These are phyloP conservation scores for Pestalotiopsis sp. DNA, from an alignment of 2,329 filamentous ascomycete species.

Conservation along the genomic window DNA sequence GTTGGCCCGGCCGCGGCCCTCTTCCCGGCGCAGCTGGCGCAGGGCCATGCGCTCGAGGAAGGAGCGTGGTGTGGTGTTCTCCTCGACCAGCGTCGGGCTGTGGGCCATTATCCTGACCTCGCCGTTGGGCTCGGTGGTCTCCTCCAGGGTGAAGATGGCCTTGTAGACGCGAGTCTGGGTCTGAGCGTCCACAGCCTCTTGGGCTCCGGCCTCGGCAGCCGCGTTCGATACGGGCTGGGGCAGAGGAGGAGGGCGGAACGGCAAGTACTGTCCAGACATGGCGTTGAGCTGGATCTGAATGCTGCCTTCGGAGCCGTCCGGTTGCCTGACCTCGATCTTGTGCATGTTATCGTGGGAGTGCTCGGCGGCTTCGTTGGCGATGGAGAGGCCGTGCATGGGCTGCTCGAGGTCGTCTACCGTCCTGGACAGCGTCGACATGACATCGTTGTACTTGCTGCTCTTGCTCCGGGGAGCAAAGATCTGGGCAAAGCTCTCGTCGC, in stretches of 20 bases:
- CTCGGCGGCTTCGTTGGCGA: conserved; percentile 36
- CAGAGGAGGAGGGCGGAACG: conserved; percentile 83
- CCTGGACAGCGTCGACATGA: conserved; percentile 67
- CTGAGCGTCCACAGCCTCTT: conserved; percentile 33
- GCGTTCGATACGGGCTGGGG: conserved; percentile 61
- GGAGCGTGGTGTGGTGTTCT: conserved; percentile 44
- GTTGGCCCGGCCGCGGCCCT: conserved; percentile 48
- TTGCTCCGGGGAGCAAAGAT: conserved; percentile 71
- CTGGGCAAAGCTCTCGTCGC: conserved; percentile 75
- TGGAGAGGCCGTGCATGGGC: conserved; percentile 56
- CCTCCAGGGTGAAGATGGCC: conserved; percentile 68
- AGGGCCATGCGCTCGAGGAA: conserved; percentile 74
- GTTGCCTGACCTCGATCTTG: conserved; percentile 55
- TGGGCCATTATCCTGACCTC: conserved; percentile 64
- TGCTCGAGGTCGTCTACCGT: conserved; percentile 63
- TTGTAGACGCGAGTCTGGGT: conserved; percentile 61
- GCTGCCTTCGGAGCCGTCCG: conserved; percentile 59
- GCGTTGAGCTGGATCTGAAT: conserved; percentile 69
- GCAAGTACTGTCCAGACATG: conserved; percentile 71
- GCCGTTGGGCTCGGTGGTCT: conserved; percentile 62
- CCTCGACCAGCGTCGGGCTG: conserved; percentile 59
- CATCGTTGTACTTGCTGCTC: conserved; percentile 56
- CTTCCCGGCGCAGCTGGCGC: conserved; percentile 63
- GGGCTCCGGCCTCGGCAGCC: conserved; percentile 40
- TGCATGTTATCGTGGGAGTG: conserved; percentile 48